These are phyloP conservation scores for Haematococcus sp. DNA, from an alignment of 139 green algal species.

Conservation along the genomic window DNA sequence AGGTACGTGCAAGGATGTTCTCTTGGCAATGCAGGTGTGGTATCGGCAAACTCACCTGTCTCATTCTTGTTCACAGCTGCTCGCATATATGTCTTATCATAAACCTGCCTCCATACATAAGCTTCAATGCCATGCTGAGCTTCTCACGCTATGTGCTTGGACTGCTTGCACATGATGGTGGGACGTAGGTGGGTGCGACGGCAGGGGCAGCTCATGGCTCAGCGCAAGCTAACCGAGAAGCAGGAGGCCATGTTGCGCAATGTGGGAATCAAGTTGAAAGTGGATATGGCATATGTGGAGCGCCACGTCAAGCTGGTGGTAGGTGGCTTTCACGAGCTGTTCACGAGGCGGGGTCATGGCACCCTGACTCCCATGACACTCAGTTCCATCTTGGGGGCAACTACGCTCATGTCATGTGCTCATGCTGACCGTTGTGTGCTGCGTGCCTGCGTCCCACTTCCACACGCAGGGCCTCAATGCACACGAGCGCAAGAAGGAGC, in stretches of 20 bases:
- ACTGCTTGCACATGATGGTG: no score
- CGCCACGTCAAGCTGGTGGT: neutral
- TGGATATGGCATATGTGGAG: neutral
- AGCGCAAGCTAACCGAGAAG: slow-evolving; percentile 10
- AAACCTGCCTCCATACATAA: neutral
- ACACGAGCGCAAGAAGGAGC: slow-evolving; percentile 9
- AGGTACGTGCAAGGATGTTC: neutral
- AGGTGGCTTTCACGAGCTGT: neutral
- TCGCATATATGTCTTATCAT: neutral
- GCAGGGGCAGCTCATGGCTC: slow-evolving; percentile 1
- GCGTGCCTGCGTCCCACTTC: no score
- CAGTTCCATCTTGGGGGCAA: no score
- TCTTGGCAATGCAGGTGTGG: no score
- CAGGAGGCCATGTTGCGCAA: slow-evolving; percentile 4
- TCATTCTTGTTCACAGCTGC: neutral
- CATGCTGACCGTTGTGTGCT: no score
- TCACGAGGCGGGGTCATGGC: no score
- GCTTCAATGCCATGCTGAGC: no score
- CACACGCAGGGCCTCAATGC: slow-evolving; percentile 15
- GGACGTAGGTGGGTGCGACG: slow-evolving; percentile 6
- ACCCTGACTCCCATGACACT: no score
- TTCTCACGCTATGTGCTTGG: no score
- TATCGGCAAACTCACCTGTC: neutral
- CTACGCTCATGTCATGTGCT: no score
- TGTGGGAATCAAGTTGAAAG: neutral